Evolutionary conservation across 2,329 filamentous ascomycete species (phyloP).

Genomic region (Fusarium nygamai): DNA sequence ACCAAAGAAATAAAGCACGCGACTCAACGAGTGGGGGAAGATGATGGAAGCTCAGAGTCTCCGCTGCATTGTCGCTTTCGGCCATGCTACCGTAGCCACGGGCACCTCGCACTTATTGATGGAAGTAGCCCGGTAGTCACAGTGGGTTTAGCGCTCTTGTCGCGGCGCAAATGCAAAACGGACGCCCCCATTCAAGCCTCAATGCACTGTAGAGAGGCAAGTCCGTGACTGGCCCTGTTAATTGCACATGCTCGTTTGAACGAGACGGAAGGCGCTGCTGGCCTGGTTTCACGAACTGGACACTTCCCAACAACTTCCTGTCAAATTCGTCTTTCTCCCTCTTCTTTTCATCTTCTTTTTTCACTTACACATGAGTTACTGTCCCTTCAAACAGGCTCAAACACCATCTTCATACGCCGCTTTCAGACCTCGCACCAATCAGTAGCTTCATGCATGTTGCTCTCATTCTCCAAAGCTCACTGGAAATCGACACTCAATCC

Average conservation of each 20-base stretch:
- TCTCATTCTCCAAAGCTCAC: slow-evolving; percentile 2
- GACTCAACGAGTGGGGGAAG: slow-evolving; percentile 33
- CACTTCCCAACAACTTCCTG: not conserved
- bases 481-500: slow-evolving; percentile 10
- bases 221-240: slow-evolving; percentile 2
- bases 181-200: slow-evolving; percentile 15
- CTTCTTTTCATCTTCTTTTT: not conserved
- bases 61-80: not conserved
- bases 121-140: slow-evolving; percentile 6
- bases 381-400: not conserved
- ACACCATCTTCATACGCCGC: not conserved
- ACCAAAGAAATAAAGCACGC: slow-evolving; percentile 23
- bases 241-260: slow-evolving; percentile 18
- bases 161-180: not conserved
- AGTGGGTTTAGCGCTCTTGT: slow-evolving; percentile 31
- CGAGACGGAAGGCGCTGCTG: not conserved
- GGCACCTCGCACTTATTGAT: slow-evolving; percentile 4
- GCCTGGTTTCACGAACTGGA: not conserved
- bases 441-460: slow-evolving; percentile 23
- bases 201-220: slow-evolving; percentile 4
- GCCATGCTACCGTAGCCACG: slow-evolving; percentile 14
- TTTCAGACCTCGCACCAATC: slow-evolving; percentile 16
- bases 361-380: not conserved
- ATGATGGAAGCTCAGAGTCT: slow-evolving; percentile 25
- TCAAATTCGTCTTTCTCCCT: not conserved